Evolutionary conservation across 805 yeast genomes (phyloP).

Genomic region (Candida rishiriensis): DNA sequence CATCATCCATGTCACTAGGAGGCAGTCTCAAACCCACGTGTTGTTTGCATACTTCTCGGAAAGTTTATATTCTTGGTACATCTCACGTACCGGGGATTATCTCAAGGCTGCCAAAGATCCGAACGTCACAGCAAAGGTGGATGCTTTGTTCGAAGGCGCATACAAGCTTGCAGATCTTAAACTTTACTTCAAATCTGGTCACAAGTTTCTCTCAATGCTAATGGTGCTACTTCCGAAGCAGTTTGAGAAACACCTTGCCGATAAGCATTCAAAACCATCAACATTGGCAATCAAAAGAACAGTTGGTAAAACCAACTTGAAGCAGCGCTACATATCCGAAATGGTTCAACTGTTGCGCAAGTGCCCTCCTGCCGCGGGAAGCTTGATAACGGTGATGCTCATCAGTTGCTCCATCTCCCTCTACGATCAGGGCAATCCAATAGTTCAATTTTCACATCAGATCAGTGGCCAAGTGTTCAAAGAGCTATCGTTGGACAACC

Average conservation of each 20-base stretch:
- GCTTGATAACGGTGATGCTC: slow-evolving; percentile 29
- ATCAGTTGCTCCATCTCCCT: slow-evolving; percentile 30
- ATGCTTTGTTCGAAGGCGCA: slow-evolving; percentile 33
- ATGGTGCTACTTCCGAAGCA: slow-evolving; percentile 30
- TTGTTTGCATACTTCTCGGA: slow-evolving; percentile 43
- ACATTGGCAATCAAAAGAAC: slow-evolving; percentile 22
- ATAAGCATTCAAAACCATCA: slow-evolving; percentile 17
- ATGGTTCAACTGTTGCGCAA: slow-evolving; percentile 18
- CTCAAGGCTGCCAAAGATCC: slow-evolving; percentile 19
- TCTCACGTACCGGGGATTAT: slow-evolving; percentile 45
- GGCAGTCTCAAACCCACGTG: slow-evolving; percentile 42
- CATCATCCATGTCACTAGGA: slow-evolving; percentile 33
- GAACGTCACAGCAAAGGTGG: slow-evolving; percentile 23
- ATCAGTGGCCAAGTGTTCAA: slow-evolving; percentile 21
- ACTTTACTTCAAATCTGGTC: slow-evolving; percentile 25
- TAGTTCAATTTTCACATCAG: slow-evolving; percentile 26
- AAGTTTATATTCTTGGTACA: slow-evolving; percentile 45
- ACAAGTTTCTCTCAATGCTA: slow-evolving; percentile 31
- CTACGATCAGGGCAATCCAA: slow-evolving; percentile 21
- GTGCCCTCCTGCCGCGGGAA: slow-evolving; percentile 24
- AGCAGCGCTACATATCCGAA: slow-evolving; percentile 26
- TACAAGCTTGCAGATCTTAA: slow-evolving; percentile 27
- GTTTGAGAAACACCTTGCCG: slow-evolving; percentile 24
- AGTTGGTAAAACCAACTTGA: slow-evolving; percentile 14
- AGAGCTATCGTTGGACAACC: slow-evolving; percentile 28